Percentiles rank a stretch among this genome's conserved stretches.
Conservation (phyloP, 495 filamentous ascomycete genomes). For the Penicillium goetzii region DNA sequence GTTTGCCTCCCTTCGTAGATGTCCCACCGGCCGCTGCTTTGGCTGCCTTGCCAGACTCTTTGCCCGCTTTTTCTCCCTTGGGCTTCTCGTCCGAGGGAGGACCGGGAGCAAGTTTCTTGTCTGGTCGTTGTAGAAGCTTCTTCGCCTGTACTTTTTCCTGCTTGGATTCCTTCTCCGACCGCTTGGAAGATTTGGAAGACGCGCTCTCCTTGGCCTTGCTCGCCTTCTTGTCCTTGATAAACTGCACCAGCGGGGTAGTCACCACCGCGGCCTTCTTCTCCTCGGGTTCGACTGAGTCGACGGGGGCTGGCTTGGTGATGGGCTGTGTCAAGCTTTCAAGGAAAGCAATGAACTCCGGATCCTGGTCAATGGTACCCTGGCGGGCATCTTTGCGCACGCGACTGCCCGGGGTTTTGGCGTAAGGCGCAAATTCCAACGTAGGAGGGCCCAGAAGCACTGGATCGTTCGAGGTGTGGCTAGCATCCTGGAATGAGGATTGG, state of each 20-base stretch:
- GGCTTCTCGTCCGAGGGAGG: constrained; percentile 51
- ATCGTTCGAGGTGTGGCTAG: constrained; percentile 68
- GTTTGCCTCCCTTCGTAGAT: constrained; percentile 34
- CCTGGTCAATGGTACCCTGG: constrained; percentile 93
- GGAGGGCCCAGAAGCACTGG: constrained; percentile 73
- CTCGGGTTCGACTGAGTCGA: constrained; percentile 56
- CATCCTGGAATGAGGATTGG: constrained; percentile 69
- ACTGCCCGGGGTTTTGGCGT: constrained; percentile 77
- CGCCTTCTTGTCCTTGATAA: constrained; percentile 86
- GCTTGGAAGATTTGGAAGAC: constrained; percentile 60
- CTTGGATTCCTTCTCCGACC: constrained; percentile 62
- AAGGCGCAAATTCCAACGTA: constrained; percentile 77
- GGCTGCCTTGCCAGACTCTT: constrained; percentile 79
- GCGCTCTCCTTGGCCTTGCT: constrained; percentile 74
- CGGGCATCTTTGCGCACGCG: constrained; percentile 73
- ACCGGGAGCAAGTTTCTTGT: constrained; percentile 48
- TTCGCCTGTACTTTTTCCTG: constrained; percentile 59
- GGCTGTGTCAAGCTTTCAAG: constrained; percentile 85
- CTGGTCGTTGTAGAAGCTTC: constrained; percentile 43
- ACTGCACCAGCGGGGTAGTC: constrained; percentile 89
- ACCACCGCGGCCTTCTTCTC: constrained; percentile 67
- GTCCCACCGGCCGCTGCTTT: constrained; percentile 60
- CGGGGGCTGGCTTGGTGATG: constrained; percentile 54
- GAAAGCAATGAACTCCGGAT: constrained; percentile 92
- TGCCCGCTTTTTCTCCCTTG: constrained; percentile 64